Conservation (phyloP, 2,329 filamentous ascomycete species). For the Fusarium sp. region DNA sequence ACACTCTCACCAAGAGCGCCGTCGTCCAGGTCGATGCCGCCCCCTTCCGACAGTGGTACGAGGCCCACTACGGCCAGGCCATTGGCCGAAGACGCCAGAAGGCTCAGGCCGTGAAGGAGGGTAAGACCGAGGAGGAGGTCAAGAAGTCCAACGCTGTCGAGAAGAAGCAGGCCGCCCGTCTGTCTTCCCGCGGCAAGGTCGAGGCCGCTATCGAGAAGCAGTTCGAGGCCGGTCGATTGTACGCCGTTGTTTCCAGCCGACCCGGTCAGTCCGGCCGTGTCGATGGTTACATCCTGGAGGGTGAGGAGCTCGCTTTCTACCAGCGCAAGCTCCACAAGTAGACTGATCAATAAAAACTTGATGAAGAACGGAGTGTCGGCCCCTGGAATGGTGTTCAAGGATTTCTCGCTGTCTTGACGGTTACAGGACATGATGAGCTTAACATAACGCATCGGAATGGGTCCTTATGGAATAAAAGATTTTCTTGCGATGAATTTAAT, state of each 20-base stretch:
- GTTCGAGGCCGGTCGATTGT: slow-evolving; percentile 99
- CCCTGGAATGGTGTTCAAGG: slow-evolving; percentile 56
- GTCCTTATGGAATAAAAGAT: slow-evolving; percentile 56
- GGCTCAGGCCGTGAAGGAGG: slow-evolving; percentile 73
- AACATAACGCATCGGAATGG: slow-evolving; percentile 55
- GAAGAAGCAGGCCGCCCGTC: slow-evolving; percentile 95
- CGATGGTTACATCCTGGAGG: slow-evolving; percentile 98
- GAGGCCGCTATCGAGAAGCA: slow-evolving; percentile 94
- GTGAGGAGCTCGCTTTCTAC: slow-evolving; percentile 99
- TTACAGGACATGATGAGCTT: slow-evolving; percentile 55
- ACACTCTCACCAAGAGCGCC: slow-evolving; percentile 99
- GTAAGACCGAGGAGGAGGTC: slow-evolving; percentile 74
- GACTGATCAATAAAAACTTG: slow-evolving; percentile 53
- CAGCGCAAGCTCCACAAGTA: slow-evolving; percentile 99
- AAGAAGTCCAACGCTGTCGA: slow-evolving; percentile 97
- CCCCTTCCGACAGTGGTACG: slow-evolving; percentile 99
- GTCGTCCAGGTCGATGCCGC: slow-evolving; percentile 99
- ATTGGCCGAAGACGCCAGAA: slow-evolving; percentile 93
- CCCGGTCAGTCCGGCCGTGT: slow-evolving; percentile 97
- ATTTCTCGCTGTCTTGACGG: slow-evolving; percentile 54
- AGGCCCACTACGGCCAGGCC: slow-evolving; percentile 96
- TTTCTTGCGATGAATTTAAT: slow-evolving; percentile 53
- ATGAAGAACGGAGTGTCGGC: slow-evolving; percentile 44
- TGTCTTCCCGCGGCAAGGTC: slow-evolving; percentile 89
- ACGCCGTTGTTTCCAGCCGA: slow-evolving; percentile 90